Conservation (phyloP, 2,329 filamentous ascomycete genomes). For the Tolypocladium tundrense region DNA sequence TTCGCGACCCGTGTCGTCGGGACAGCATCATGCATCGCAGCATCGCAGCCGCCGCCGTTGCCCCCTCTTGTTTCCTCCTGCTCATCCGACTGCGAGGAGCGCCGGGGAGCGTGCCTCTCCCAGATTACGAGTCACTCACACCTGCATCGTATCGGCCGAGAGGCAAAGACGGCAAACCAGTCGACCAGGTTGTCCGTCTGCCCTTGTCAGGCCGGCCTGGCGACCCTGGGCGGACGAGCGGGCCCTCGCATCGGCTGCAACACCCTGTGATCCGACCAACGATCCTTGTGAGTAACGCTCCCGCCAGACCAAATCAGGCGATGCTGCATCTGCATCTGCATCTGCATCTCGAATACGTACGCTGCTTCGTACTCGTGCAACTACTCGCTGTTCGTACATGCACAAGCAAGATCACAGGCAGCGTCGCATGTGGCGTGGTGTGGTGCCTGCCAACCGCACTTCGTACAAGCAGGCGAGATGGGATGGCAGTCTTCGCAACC, state of each 20-base stretch:
- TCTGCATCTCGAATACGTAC: background rate
- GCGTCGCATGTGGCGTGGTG: background rate
- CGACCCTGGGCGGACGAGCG: background rate
- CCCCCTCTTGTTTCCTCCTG: background rate
- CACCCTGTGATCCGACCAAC: background rate
- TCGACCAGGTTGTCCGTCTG: too few relatives aligned
- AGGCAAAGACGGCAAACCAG: too few relatives aligned
- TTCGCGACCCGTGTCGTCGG: background rate
- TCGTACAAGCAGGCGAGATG: background rate
- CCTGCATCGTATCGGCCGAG: too few relatives aligned
- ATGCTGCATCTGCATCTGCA: background rate
- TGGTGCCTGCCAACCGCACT: background rate
- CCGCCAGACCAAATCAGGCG: background rate
- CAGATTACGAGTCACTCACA: too few relatives aligned
- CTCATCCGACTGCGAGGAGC: too few relatives aligned
- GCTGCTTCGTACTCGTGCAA: background rate
- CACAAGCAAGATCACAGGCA: background rate
- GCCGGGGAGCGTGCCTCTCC: too few relatives aligned
- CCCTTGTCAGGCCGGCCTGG: background rate
- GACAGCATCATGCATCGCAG: background rate
- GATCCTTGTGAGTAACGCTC: background rate
- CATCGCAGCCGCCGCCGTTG: background rate
- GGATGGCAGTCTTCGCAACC: background rate
- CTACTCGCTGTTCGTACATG: background rate
- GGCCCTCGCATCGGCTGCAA: background rate